Conservation (phyloP, 2,329 filamentous ascomycete genomes). For the Botryotinia globosa region DNA sequence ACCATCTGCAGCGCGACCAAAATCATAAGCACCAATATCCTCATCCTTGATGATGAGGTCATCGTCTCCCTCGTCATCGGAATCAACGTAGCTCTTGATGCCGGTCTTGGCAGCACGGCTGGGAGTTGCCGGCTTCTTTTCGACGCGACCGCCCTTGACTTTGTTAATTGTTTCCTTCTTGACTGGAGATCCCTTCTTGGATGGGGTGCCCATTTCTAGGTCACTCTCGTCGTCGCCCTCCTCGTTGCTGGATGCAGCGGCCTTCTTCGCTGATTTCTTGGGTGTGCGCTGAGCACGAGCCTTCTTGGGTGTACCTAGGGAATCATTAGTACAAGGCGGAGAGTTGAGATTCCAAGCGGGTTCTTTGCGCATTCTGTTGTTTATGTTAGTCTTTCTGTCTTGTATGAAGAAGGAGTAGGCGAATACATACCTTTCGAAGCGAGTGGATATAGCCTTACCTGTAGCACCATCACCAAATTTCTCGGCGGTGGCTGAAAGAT, state of each 20-base stretch:
- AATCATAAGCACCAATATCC: background rate
- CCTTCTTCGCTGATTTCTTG: conserved; percentile 16
- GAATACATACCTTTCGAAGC: conserved; percentile 30
- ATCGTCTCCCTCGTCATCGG: conserved; percentile 20
- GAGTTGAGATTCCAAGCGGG: conserved; percentile 25
- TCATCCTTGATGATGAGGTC: conserved; percentile 17
- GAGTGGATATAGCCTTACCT: conserved; percentile 35
- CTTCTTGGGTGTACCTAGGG: conserved; percentile 14
- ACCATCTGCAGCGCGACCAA: background rate
- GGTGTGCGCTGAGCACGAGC: background rate
- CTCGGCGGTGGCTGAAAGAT: conserved; percentile 32
- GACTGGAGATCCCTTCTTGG: conserved; percentile 25
- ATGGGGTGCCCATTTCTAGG: conserved; percentile 1
- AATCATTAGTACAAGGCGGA: conserved; percentile 25
- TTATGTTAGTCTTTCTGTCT: background rate
- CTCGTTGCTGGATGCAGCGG: background rate
- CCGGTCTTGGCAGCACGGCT: background rate
- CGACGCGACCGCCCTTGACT: conserved; percentile 27
- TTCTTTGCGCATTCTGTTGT: conserved; percentile 27
- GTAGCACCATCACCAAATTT: conserved; percentile 32
- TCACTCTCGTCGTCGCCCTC: conserved; percentile 24
- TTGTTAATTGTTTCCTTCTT: conserved; percentile 30
- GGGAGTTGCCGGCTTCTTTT: conserved; percentile 15
- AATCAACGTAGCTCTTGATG: conserved; percentile 10
- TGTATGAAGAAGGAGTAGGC: background rate